Base-by-base conservation (phyloP, 2,329 filamentous ascomycete genomes). In the Venturia nashicola region DNA sequence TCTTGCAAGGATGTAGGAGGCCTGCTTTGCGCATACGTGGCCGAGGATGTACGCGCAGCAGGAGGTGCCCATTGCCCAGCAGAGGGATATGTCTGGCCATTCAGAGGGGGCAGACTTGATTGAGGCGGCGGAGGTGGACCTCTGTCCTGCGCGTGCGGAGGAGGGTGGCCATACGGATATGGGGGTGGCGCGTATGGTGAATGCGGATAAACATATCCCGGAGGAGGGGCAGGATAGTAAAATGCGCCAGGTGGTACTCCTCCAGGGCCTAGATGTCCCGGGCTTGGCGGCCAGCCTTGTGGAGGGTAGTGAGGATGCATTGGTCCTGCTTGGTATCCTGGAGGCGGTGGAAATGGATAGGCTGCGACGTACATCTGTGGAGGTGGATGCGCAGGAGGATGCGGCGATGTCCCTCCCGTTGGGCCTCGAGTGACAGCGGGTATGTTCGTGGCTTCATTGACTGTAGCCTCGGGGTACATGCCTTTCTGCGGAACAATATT, bases 401-500 rank as follows among this genome's bases (percentile, higher is more conserved):
- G 51, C 5, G 61, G 61, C 16, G 42, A 46, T n/a, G 48, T 34
- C 6, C 18, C 40, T 1, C 6, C 36, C 82, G 86, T 86, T 6
- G 84, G 91, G 0, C 88, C 84, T 68, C 91, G 84, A 14, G 91
- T 93, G 46, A 95, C 84, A 2, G 90, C 87, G 14, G 92, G 90
- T 16, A 91, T 86, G 65, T 87, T 88, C 72, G 88, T 88, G 67
- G 87, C 82, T 71, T 97, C 93, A 72, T 91, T 90, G 69, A 97
- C 86, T 57, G 91, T 96, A 0, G 93, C 96, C 75, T 99, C 94
- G 0, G 94, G 94, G 74, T 99, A 99, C 85, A 97, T 91, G 72
- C 92, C 93, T 80, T 96, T 97, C 57, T 87, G 83, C 0, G 93
- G 93, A 2, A 90, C 81, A 67, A 99, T 94, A 71, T 89, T 84